Evolutionary conservation across 352 stramenopile genomes (phyloP).

Genomic region (Globisporangium nagaii): DNA sequence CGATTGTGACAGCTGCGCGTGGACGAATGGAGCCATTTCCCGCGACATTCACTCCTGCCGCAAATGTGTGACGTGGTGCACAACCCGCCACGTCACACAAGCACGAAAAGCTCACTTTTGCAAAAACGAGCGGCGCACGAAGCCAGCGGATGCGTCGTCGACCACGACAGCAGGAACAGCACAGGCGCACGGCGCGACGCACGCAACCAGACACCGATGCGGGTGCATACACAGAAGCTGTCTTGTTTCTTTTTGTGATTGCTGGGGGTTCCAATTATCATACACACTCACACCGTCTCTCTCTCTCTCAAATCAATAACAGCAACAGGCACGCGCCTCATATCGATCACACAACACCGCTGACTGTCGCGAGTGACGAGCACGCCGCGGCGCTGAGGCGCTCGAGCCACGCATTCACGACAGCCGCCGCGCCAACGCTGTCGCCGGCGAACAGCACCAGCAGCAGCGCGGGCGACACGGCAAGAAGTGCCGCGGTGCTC

Average conservation of each 20-base stretch:
- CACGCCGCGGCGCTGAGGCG: not conserved
- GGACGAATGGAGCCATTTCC: not conserved
- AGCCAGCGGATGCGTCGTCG: not conserved
- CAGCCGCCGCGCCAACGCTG: not conserved
- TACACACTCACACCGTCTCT: not conserved
- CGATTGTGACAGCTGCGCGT: not conserved
- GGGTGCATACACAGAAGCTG: not conserved
- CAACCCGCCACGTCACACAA: not conserved
- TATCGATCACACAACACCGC: not conserved
- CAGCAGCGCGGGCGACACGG: not conserved
- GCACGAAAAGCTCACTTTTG: not conserved
- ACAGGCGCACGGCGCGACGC: too few species aligned
- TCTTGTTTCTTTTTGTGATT: not conserved
- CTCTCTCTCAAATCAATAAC: too few species aligned
- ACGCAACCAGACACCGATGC: too few species aligned
- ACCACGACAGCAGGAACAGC: not conserved
- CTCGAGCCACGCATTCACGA: not conserved
- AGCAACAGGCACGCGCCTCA: not conserved
- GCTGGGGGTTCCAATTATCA: too few species aligned
- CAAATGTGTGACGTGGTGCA: not conserved
- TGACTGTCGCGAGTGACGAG: not conserved
- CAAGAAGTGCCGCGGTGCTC: not conserved
- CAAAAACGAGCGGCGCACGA: not conserved
- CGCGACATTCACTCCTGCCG: not conserved
- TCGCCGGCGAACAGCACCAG: not conserved